Evolutionary conservation across 1,284 basidiomycete species (phyloP).

Genomic region (Singerocomus inundabilis): DNA sequence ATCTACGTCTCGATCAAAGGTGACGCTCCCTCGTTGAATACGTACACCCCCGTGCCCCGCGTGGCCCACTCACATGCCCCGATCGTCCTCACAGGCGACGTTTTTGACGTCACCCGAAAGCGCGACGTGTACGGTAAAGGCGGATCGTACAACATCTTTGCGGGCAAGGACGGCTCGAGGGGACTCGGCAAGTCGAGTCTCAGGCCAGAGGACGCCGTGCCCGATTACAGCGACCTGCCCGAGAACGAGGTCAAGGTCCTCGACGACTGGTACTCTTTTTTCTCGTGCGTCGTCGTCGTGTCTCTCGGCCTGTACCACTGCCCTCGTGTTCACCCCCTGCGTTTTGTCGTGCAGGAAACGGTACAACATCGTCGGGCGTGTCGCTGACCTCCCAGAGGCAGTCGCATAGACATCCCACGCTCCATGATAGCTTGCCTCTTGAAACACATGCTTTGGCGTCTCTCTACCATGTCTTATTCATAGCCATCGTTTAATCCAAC

Average conservation of each 20-base stretch:
- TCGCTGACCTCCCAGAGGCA: conserved; percentile 45
- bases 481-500: conserved; percentile 1
- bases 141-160: conserved; percentile 70
- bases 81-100: conserved; percentile 44
- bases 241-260: conserved; percentile 81
- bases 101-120: conserved; percentile 85
- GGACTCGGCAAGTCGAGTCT: conserved; percentile 86
- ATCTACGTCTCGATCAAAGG: conserved; percentile 92
- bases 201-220: conserved; percentile 82
- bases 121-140: conserved; percentile 79
- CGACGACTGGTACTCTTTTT: conserved; percentile 88
- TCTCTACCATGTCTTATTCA: not conserved
- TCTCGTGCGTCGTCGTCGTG: conserved; percentile 47
- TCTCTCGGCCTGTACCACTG: no score
- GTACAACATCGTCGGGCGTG: conserved; percentile 79
- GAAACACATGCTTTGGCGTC: not conserved
- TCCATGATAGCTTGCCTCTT: not conserved
- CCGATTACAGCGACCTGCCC: conserved; percentile 81
- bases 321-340: not conserved
- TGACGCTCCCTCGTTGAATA: conserved; percentile 29
- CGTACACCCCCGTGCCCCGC: not conserved
- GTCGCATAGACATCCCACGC: conserved; percentile 18
- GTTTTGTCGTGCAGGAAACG: conserved; percentile 52
- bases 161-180: conserved; percentile 88
- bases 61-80: conserved; percentile 24